Evolutionary conservation across 1,284 basidiomycete genomes (phyloP), one percentile per base, ranked within the genome.

Genomic region (Rhodotorula sp.): DNA sequence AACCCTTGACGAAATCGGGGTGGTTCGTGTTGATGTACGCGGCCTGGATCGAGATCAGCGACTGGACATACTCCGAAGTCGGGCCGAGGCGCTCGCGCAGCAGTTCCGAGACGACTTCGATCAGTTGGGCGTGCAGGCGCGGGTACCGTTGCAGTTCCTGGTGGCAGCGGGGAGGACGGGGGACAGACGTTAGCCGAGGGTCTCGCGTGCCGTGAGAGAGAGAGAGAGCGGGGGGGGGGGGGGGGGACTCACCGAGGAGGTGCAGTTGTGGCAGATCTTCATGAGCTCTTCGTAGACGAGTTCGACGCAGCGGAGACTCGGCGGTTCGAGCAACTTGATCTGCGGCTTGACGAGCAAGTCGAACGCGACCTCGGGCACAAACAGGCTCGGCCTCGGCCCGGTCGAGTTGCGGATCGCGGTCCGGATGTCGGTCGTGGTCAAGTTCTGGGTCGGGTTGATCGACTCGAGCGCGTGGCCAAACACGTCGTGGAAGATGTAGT

Each of bases 21-120:
- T 97, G 93, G 81, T 95, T 97, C 68, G 95, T 97, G 83, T 99
- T 99, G 85, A 99, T 99, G 81, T 99, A 99, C 18, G 97, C 95
- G 1, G 93, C 93, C 82, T 99, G 97, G 68, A 99, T 99, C 77
- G 90, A 88, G 79, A 99, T 98, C 76, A 99, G 84, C 79, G 92
- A 95, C 78, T 94, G 91, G 5, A 95, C 92, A 80, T 99, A 99
- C 57, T 95, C 92, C 2, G 92, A 94, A 0, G 97, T 97, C 2
- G 97, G 97, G 1, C 95, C 94, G 12, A 99, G 86, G 23, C 97
- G 88, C 82, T 99, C 97, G 66, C 94, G 87, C 56, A 99, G 84
- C 21, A 99, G 86, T 79, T 99, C 97, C 0, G 94, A 97, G 23
- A 99, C 93, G n/a, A 91, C 91, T 81, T 99, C 97, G 76, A 99